These are phyloP conservation scores for Aristolochia californica DNA, from an alignment of 164 flowering plant genomes.

Conservation along the genomic window DNA sequence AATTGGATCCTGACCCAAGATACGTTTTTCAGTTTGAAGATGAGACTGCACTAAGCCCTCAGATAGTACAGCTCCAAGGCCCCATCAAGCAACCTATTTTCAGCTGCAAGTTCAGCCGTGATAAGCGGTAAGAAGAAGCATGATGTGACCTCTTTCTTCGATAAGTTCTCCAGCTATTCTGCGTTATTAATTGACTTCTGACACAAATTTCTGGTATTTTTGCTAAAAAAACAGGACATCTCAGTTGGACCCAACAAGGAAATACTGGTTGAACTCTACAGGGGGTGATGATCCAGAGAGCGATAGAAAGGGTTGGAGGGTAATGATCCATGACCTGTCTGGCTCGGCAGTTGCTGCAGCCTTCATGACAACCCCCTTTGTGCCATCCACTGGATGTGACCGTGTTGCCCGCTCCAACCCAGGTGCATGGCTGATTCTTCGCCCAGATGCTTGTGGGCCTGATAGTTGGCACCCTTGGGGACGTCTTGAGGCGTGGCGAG, in stretches of 20 bases:
- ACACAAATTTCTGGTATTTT: not conserved
- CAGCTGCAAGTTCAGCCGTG: conserved; percentile 84
- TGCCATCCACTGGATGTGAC: conserved; percentile 82
- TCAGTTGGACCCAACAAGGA: conserved; percentile 49
- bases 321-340: conserved; percentile 83
- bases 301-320: conserved; percentile 86
- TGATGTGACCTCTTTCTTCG: not conserved
- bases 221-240: conserved; percentile 35
- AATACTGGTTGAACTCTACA: conserved; percentile 37
- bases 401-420: conserved; percentile 91
- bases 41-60: conserved; percentile 61
- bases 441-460: conserved; percentile 45
- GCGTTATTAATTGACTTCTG: not conserved
- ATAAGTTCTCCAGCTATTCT: not conserved
- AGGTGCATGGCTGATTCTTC: conserved; percentile 85
- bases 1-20: conserved; percentile 92
- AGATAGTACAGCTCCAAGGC: conserved; percentile 79
- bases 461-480: conserved; percentile 98
- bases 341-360: conserved; percentile 95
- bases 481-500: conserved; percentile 94
- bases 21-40: conserved; percentile 89
- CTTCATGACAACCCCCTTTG: conserved; percentile 91
- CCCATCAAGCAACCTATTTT: conserved; percentile 75
- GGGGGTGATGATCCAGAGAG: conserved; percentile 30
- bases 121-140: conserved; percentile 36